Base-by-base conservation (phyloP, 2,329 filamentous ascomycete species). In the Cytospora chrysosperma region DNA sequence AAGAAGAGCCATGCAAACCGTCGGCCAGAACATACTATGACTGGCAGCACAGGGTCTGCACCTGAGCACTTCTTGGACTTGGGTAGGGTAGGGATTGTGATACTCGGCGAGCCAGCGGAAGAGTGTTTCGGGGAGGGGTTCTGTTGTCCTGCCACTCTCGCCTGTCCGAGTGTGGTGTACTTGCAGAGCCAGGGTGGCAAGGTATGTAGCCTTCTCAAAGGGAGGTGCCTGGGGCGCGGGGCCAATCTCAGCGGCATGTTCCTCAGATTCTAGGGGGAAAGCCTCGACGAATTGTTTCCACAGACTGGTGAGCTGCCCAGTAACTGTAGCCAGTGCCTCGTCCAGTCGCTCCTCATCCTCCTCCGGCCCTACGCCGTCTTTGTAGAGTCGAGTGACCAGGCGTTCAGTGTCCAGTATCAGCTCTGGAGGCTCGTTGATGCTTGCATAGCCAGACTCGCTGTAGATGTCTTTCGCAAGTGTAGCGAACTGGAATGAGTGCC, bases 11-110 rank as follows among this genome's bases (percentile, higher is more conserved):
- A 86, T 85, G 69, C 89, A 90, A n/a, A 97, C 79, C 1, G 87
- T 87, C 72, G 93, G 91, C 94, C 94, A 98, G 76, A 92, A 98
- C 40, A 90, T 80, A 28, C 82, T 79, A 70, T 95, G 91, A 51
- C 87, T 86, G 2, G 92, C 89, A 26, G 93, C 91, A 64, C 90
- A 90, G 0, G 91, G 90, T 53, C 82, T 82, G 69, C 87, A 77
- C 30, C 82, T 81, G 66, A 85, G 78, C 27, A 97, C 82, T 4
- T 87, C 81, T 43, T 86, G 80, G 27, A 90, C 79, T 70, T 93
- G 89, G 58, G 86, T 82, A 2, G 83, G 82, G 69, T 90, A 90
- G 28, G 89, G 83, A 67, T 90, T 87, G 72, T 97, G 92, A 71
- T 91, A 85, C 19, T 82, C 81, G 61, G 91, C 84, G 67, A 96